These are phyloP conservation scores for Termitomyces sp. DNA, from an alignment of 768 basidiomycete species.

Conservation along the genomic window DNA sequence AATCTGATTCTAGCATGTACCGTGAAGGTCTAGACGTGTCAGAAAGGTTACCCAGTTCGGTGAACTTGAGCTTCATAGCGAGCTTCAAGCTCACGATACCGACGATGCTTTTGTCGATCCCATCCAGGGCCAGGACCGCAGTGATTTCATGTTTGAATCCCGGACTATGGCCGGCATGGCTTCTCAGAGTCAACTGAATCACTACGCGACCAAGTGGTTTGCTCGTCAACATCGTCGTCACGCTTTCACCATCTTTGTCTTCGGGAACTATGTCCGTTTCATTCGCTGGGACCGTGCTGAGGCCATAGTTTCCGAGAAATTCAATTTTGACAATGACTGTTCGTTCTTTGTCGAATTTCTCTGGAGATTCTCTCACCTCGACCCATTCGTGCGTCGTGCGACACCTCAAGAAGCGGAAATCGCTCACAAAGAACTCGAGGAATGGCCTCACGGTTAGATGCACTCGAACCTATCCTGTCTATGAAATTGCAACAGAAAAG, in stretches of 20 bases:
- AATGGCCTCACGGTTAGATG: constrained; percentile 9
- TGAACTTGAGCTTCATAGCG: constrained; percentile 9
- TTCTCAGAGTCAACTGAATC: constrained; percentile 19
- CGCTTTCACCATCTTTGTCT: too few species aligned
- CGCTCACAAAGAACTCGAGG: background rate
- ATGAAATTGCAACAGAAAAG: constrained; percentile 8
- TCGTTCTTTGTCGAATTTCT: constrained; percentile 22
- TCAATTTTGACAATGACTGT: constrained; percentile 3
- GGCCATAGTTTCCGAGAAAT: too few species aligned
- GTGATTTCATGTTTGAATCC: background rate
- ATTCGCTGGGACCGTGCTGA: too few species aligned
- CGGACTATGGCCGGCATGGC: background rate
- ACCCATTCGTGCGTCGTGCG: constrained; percentile 17
- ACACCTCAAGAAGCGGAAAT: background rate
- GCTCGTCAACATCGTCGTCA: constrained; percentile 24
- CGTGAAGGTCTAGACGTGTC: background rate
- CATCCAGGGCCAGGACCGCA: background rate
- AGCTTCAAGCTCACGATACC: constrained; percentile 12
- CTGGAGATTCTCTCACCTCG: constrained; percentile 20
- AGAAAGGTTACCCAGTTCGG: constrained; percentile 7
- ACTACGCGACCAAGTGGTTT: constrained; percentile 17
- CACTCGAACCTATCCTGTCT: constrained; percentile 15
- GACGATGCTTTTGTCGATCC: constrained; percentile 5
- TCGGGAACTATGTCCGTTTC: too few species aligned
- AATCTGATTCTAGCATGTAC: constrained; percentile 5